Percentiles rank a stretch among this genome's conserved stretches.
Evolutionary conservation across 257 asterid genomes (phyloP).

Genomic region (Rehmannia glutinosa): DNA sequence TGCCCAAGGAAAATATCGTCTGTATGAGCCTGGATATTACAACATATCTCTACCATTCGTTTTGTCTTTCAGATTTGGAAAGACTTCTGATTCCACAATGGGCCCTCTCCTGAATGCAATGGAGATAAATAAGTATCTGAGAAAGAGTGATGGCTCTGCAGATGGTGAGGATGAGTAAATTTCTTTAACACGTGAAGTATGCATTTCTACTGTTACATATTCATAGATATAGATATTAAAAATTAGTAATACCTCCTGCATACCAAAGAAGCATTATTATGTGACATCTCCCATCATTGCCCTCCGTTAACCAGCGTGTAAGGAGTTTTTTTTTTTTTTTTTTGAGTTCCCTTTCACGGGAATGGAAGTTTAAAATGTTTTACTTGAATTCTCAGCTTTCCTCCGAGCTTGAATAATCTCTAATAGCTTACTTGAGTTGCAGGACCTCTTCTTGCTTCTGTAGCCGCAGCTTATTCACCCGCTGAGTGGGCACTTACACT

Average conservation of each 20-base stretch:
- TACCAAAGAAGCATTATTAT: no score
- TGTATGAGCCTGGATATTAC: conserved; percentile 90
- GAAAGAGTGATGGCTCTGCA: conserved; percentile 66
- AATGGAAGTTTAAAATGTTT: not conserved
- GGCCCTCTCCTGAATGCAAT: conserved; percentile 95
- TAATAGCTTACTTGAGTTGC: conserved; percentile 28
- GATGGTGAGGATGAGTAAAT: conserved; percentile 55
- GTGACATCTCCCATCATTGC: no score
- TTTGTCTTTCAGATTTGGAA: conserved; percentile 64
- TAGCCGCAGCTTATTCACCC: conserved; percentile 41
- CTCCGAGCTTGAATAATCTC: conserved; percentile 4
- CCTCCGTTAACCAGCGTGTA: no score
- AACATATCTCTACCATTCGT: conserved; percentile 87
- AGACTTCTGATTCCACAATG: conserved; percentile 74
- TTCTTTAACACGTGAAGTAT: conserved; percentile 8
- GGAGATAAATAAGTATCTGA: conserved; percentile 80
- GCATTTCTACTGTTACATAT: not conserved
- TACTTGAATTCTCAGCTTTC: conserved; percentile 7
- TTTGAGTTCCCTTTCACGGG: no score
- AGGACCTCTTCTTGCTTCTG: conserved; percentile 61
- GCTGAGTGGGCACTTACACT: conserved; percentile 76
- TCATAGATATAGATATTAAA: not conserved
- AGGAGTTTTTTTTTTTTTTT: no score
- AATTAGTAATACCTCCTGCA: no score
- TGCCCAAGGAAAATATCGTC: conserved; percentile 79